Evolutionary conservation across 139 green algal species (phyloP), one percentile per base, ranked within the genome.

Genomic region (Coccomyxa sp.): DNA sequence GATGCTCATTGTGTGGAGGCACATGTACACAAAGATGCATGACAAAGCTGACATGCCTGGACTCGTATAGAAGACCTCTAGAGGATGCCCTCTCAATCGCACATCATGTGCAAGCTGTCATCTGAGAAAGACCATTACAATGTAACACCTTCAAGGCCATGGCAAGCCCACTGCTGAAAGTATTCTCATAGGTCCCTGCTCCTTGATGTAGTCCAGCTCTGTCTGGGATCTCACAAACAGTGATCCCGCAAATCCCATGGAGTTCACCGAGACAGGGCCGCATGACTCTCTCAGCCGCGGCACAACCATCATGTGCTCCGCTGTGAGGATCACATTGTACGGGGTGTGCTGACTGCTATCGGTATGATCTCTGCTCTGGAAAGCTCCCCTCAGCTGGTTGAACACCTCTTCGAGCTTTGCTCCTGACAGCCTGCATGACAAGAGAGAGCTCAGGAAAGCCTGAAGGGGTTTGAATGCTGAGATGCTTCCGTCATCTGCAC

Each of bases 171-270:
- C 77, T 0, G 64, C 71, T 3, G 78, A 35, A 69, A 96, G 78
- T n/a, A 96, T 81, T 24, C 27, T 29, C 37, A 86, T 70, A 0
- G 82, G 90, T 2, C 89, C 86, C 34, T 50, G n/a, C 35, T 81
- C 27, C 70, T 76, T 44, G 9, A 94, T 82, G 73, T 81, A 91
- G 10, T 82, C 76, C 74, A 92, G 76, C 72, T 93, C 88, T 44
- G 92, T 89, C 18, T 5, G 27, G 64, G 29, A 38, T 34, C 64
- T 22, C n/a, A 97, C 77, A 36, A 97, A 84, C n/a, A 97, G 83
- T 34, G 88, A 92, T 38, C 93, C 93, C 12, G 92, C 93, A 85
- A 91, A 95, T 0, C 84, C 92, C n/a, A 97, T 70, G 2, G 87
- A 76, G 83, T 96, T 96, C 71, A 90, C 79, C 33, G 85, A 80